Base-by-base conservation (phyloP, 2,329 filamentous ascomycete species). In the Xylaria sp. region DNA sequence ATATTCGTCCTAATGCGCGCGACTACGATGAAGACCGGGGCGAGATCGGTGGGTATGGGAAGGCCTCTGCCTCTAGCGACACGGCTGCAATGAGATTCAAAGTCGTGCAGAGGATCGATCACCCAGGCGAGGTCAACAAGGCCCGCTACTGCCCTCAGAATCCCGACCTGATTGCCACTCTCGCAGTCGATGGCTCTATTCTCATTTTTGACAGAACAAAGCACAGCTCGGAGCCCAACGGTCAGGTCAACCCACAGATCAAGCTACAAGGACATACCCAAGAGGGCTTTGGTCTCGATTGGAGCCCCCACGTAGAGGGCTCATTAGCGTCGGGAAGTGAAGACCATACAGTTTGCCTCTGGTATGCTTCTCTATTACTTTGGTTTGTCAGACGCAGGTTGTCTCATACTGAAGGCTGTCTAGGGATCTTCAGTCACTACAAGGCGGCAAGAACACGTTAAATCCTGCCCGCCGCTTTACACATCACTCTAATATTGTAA, bases 71-170 rank as follows among this genome's bases (percentile, higher is more conserved):
- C 57, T 68, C 70, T 13, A 62, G 91, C 69, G 92, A 93, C 72
- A 87, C 90, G 25, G 86, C 90, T 23, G 85, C 88, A 50, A 91
- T 98, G 80, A 94, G 93, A 77, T 97, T 97, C 84, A 92, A 92
- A 72, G 92, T 99, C 76, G 91, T 96, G 60, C 96, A 99, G 81
- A 96, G 93, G 81, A 99, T 99, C 79, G 92, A 97, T 79, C 96
- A 99, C 79, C 94, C 94, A 18, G 93, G 93, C 71, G 96, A 99
- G 81, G 94, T 99, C 79, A 99, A 99, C 86, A 99, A 98, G 84
- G 97, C 96, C 18, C 91, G 96, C 74, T 98, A 98, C 79, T 94
- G 98, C 81, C 96, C 96, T 13, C 95, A 98, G 80, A 99, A 99
- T 78, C 94, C 95, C 5, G 94, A 99, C 77, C 90, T 99, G 66